Evolutionary conservation across 257 asterid genomes (phyloP), one percentile per base, ranked within the genome.

Genomic region (Pogostemon cablin): DNA sequence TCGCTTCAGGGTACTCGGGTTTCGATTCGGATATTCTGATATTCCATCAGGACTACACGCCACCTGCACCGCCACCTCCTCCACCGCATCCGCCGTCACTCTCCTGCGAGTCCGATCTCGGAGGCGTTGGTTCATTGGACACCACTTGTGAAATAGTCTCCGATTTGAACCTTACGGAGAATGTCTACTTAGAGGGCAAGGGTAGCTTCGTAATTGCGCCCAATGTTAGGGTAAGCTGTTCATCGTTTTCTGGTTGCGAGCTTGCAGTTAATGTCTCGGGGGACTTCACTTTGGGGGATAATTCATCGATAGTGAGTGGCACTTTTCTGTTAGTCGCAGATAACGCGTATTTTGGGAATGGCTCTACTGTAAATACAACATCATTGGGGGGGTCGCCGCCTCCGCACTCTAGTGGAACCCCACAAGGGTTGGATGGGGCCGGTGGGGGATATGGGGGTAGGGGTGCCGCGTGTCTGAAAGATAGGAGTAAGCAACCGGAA

Each of bases 401-500:
- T 0, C 38, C 89, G 1, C 96, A 90, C 89, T 89, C 99, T 7
- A 95, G 92, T 75, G 99, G 99, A 75, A 89, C 96, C 9, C 99
- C 99, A 1, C 95, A 84, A 75, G 95, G 95, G 44, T 50, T 79
- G 52, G 91, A 88, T 63, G 99, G 98, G 65, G 96, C 92, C 2
- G 99, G 99, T 9, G 99, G 99, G 39, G 99, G 99, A 11, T 87
- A 91, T 79, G 99, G 99, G 40, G 99, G 98, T 9, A 83, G 99
- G 68, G 99, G 98, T 1, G 99, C 98, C 0, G 87, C 93, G n/a
- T 91, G 98, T 76, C 80, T 85, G 88, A 77, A 56, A 76, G 96
- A 95, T 79, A 72, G 76, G 73, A 70, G 81, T 75, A 91, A 95
- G 86, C 83, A 79, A 69, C 86, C 87, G 8, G 99, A 86, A 68